Conservation (phyloP, 1,284 basidiomycete species). For the Phenoliferia sp. region DNA sequence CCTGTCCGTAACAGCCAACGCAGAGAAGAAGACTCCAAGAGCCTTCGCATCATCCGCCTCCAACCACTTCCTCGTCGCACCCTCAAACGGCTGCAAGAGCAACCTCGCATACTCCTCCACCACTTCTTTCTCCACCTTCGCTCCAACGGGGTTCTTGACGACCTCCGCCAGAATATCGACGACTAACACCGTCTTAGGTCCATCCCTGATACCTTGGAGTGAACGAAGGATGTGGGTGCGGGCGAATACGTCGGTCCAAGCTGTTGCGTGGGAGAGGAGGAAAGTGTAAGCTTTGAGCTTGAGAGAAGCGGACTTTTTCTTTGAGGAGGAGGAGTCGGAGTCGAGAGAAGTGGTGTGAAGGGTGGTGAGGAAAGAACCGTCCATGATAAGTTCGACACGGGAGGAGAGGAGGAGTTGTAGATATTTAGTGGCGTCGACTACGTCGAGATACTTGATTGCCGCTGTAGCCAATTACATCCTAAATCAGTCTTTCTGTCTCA, state of each 20-base stretch:
- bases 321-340: constrained; percentile 49
- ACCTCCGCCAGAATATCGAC: constrained; percentile 57
- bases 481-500: neutral
- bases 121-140: constrained; percentile 33
- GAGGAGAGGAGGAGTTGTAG: constrained; percentile 54
- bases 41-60: constrained; percentile 18
- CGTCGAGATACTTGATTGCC: constrained; percentile 71
- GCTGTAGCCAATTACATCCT: constrained; percentile 44
- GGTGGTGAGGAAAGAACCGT: constrained; percentile 57
- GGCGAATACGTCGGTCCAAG: constrained; percentile 53
- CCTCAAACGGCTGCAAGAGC: constrained; percentile 57
- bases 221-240: constrained; percentile 56
- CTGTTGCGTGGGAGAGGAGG: constrained; percentile 73
- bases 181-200: constrained; percentile 61
- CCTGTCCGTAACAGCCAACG: constrained; percentile 10
- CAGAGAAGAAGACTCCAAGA: constrained; percentile 9
- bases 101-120: constrained; percentile 47
- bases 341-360: constrained; percentile 61
- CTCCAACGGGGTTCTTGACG: constrained; percentile 37
- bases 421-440: constrained; percentile 65
- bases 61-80: constrained; percentile 27
- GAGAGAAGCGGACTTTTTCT: constrained; percentile 55
- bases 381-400: constrained; percentile 63
- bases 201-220: constrained; percentile 58
- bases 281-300: constrained; percentile 77